These are phyloP conservation scores for Suhomyces kilbournensis DNA, from an alignment of 805 yeast genomes.

Conservation along the genomic window DNA sequence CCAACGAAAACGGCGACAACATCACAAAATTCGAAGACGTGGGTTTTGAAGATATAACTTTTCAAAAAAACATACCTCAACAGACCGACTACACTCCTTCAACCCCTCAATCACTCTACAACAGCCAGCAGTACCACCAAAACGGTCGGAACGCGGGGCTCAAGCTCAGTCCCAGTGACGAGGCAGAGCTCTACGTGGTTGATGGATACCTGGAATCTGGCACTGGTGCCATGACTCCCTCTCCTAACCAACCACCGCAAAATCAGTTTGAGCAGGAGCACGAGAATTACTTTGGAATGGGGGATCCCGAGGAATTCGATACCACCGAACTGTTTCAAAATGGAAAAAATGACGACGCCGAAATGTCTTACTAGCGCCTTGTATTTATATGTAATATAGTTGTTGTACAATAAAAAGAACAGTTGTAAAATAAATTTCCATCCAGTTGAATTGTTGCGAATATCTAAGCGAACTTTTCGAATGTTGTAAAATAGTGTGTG, in stretches of 20 bases:
- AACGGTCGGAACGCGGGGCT: background rate
- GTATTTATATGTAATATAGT: background rate
- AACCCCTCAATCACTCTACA: conserved; percentile 13
- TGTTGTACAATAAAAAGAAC: background rate
- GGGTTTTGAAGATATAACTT: conserved; percentile 20
- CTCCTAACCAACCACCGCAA: conserved; percentile 5
- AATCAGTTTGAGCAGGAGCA: conserved; percentile 24
- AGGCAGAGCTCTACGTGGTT: conserved; percentile 38
- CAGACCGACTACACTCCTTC: conserved; percentile 11
- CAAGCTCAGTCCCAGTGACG: conserved; percentile 34
- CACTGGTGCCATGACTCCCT: conserved; percentile 12
- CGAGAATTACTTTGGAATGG: conserved; percentile 28
- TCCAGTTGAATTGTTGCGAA: too few species aligned
- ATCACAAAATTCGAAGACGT: conserved; percentile 49
- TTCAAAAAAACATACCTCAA: conserved; percentile 5
- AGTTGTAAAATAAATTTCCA: background rate
- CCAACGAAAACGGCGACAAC: conserved; percentile 42
- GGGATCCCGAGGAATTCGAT: conserved; percentile 5
- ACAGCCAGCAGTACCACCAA: conserved; percentile 5
- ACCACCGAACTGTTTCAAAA: background rate
- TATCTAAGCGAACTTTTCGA: too few species aligned
- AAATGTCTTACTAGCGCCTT: background rate
- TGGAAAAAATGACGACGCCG: conserved; percentile 1
- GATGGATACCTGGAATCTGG: conserved; percentile 26
- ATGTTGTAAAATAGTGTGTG: too few species aligned